These are phyloP conservation scores for Seiridium cupressi DNA, from an alignment of 2,329 filamentous ascomycete species.

Conservation along the genomic window DNA sequence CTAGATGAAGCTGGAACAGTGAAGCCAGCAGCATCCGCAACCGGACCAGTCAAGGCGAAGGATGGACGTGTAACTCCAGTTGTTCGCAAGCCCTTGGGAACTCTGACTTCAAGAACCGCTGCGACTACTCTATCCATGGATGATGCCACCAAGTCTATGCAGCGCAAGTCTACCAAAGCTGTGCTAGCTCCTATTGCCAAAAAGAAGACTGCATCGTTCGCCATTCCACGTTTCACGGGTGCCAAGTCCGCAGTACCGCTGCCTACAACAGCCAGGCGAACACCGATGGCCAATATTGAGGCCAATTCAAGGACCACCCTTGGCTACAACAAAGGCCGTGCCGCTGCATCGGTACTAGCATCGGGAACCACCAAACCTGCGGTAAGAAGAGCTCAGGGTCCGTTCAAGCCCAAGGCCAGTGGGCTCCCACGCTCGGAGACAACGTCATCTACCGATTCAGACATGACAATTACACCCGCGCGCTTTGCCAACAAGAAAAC, in stretches of 20 bases:
- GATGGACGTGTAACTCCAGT: neutral
- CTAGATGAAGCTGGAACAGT: constrained; percentile 26
- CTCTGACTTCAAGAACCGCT: constrained; percentile 53
- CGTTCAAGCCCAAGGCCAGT: constrained; percentile 13
- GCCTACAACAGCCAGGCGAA: constrained; percentile 40
- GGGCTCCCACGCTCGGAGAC: constrained; percentile 31
- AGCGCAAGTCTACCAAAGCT: constrained; percentile 26
- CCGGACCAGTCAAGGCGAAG: constrained; percentile 11
- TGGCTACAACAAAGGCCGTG: constrained; percentile 78
- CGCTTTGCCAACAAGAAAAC: constrained; percentile 32
- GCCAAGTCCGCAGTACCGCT: constrained; percentile 30
- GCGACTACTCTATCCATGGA: constrained; percentile 50
- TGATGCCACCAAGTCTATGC: constrained; percentile 27
- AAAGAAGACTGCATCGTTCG: constrained; percentile 22
- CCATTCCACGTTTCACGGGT: constrained; percentile 27
- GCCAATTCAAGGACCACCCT: constrained; percentile 77
- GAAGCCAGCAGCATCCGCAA: constrained; percentile 22
- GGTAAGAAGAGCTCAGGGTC: constrained; percentile 8
- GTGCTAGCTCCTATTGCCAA: constrained; percentile 14
- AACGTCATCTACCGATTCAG: constrained; percentile 35
- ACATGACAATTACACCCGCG: constrained; percentile 48
- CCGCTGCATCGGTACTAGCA: constrained; percentile 46
- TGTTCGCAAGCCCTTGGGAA: constrained; percentile 39
- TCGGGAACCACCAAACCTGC: constrained; percentile 25
- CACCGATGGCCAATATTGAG: constrained; percentile 58